Evolutionary conservation across 2,329 filamentous ascomycete genomes (phyloP), one percentile per base, ranked within the genome.

Genomic region (Cladophialophora bantiana): DNA sequence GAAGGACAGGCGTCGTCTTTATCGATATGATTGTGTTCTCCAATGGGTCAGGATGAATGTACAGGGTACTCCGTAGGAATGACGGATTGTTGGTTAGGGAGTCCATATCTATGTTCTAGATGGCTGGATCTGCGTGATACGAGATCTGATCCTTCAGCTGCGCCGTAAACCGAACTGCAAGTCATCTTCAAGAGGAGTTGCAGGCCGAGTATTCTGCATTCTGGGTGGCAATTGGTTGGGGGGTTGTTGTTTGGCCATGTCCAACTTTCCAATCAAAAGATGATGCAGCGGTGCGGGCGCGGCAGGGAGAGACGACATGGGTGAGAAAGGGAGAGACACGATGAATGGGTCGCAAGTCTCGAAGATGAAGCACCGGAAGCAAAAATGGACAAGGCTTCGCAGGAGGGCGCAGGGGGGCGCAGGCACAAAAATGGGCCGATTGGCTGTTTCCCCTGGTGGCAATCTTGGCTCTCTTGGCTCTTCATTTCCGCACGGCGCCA

Each of bases 401-500:
- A 60, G n/a, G 42, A 26, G 58, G 58, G 20, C 40, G 42, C 45
- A 60, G n/a, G 42, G 15, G 58, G 58, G 20, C 40, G 58, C 45
- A 7, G 7, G 48, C 45, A 15, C 13, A 61, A 26, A 26, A 26
- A 26, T 13, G 7, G 13, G 15, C 59, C 42, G 48, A 61, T 61
- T 61, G 42, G 59, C 45, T 40, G 15, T 34, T 26, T 9, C 45
- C 58, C 59, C 45, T 61, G 45, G 31, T 10, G 7, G 9, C 48
- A 52, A 61, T 52, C 53, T 62, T 59, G 59, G 59, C 64, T 15
- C 34, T 52, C 53, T 62, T 59, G 59, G 59, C 64, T 15, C 34
- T 31, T 66, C 59, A 66, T 66, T 62, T 66, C 64, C 59, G 38
- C 45, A 26, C 18, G 18, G 40, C 59, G 53, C 64, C 59, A 57